These are phyloP conservation scores for Aspergillus sclerotialis DNA, from an alignment of 2,329 filamentous ascomycete species.

Conservation along the genomic window DNA sequence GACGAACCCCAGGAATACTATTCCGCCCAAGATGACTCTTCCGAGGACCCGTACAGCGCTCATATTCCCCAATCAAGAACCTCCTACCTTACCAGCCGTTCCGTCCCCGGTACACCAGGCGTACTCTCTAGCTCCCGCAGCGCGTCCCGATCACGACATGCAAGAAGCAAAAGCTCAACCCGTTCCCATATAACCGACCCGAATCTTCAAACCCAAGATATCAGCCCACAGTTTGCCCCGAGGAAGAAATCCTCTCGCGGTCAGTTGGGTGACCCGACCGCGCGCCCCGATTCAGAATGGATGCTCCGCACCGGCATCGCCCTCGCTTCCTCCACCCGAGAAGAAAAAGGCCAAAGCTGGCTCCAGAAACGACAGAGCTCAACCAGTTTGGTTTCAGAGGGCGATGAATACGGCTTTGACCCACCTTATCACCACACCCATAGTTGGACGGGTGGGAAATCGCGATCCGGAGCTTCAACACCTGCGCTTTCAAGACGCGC, in stretches of 20 bases:
- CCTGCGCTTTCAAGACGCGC: slow-evolving; percentile 25
- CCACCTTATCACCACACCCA: slow-evolving; percentile 17
- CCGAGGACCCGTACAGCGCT: slow-evolving; percentile 24
- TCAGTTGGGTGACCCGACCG: slow-evolving; percentile 5
- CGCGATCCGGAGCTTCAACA: slow-evolving; percentile 30
- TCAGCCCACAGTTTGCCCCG: slow-evolving; percentile 3
- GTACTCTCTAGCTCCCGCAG: slow-evolving; percentile 37
- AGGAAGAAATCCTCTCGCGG: slow-evolving; percentile 4
- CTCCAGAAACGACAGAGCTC: slow-evolving; percentile 49
- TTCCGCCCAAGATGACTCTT: slow-evolving; percentile 12
- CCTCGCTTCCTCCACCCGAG: slow-evolving; percentile 50
- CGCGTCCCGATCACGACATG: slow-evolving; percentile 27
- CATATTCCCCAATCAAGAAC: slow-evolving; percentile 14
- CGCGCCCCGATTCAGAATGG: slow-evolving; percentile 46
- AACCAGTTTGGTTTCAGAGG: slow-evolving; percentile 44
- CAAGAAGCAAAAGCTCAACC: slow-evolving; percentile 28
- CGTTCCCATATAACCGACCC: slow-evolving; percentile 29
- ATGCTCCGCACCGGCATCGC: slow-evolving; percentile 52
- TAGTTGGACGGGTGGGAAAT: slow-evolving; percentile 17
- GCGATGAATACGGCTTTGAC: slow-evolving; percentile 25
- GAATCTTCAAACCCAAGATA: slow-evolving; percentile 22
- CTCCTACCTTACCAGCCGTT: slow-evolving; percentile 36
- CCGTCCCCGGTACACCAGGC: slow-evolving; percentile 37
- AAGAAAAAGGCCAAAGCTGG: slow-evolving; percentile 59
- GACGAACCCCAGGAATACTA: slow-evolving; percentile 31